These are phyloP conservation scores for Phialocephala sp. DNA, from an alignment of 2,329 filamentous ascomycete species.

Conservation along the genomic window DNA sequence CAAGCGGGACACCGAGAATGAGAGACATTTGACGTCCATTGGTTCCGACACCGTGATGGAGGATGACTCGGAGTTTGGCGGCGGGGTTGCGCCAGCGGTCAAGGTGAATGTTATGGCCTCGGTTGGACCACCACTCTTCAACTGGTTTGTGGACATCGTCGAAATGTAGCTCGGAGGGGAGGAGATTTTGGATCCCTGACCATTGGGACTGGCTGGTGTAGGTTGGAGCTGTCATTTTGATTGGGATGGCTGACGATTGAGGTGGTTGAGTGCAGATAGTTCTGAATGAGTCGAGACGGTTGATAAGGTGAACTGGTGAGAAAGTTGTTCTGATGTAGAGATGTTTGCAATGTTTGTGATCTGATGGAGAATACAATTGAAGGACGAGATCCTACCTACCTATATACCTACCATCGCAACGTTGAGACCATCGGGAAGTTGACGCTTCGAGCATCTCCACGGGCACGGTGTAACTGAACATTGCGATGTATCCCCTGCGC, in stretches of 20 bases:
- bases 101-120: slow-evolving; percentile 20
- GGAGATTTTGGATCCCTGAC: neutral
- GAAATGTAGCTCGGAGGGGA: neutral
- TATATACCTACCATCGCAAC: neutral
- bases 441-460: neutral
- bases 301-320: too few species aligned
- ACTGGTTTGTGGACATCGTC: slow-evolving; percentile 7
- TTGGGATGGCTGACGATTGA: neutral
- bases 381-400: neutral
- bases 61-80: slow-evolving; percentile 19
- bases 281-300: too few species aligned
- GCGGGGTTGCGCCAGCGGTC: slow-evolving; percentile 17
- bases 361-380: neutral
- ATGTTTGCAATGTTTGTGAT: too few species aligned
- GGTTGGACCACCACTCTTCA: slow-evolving; percentile 23
- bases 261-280: neutral
- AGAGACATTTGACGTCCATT: slow-evolving; percentile 23
- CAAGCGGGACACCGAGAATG: slow-evolving; percentile 16
- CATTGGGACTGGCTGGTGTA: neutral
- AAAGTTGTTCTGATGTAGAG: too few species aligned
- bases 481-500: neutral
- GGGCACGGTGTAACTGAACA: neutral
- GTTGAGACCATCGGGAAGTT: neutral
- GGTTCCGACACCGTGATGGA: slow-evolving; percentile 20
- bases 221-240: neutral